Base-by-base conservation (phyloP, 768 basidiomycete species). In the Leucosporidium scottii region DNA sequence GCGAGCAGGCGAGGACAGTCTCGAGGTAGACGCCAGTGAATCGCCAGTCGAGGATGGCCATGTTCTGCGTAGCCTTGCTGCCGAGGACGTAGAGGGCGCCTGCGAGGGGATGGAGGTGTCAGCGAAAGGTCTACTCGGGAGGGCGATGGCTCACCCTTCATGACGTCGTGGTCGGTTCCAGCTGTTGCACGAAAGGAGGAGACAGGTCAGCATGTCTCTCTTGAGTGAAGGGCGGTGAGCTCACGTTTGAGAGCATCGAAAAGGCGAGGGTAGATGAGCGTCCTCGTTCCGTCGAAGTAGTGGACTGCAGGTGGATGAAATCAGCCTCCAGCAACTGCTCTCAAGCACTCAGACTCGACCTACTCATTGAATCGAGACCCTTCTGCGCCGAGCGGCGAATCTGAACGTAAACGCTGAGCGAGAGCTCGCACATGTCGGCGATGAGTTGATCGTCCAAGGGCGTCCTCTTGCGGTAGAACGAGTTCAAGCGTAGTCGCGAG, bases 161-260 rank as follows among this genome's bases (percentile, higher is more conserved):
- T 90, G n/a, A 88, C 83, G 76, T 91, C 90, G 73, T 90, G 89
- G 49, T 93, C 90, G 25, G 82, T 83, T 4, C 87, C 89, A 9
- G 86, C 85, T 59, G 39, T 44, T 44, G 83, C 81, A 7, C 84
- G 83, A 50, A 81, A 77, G 67, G 85, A 84, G n/a, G 88, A 34
- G n/a, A 34, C 34, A 34, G 53, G 79, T 67, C 13, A 87, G 86
- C 25, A 87, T 79, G 48, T 17, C 50, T 31, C 36, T n/a, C 18
- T 9, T 13, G 15, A 18, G 39, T 10, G 17, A n/a, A 21, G 7
- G 31, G 28, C 20, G 21, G 44, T 86, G 81, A 48, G 87, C 82
- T 7, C 87, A 70, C 70, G 69, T 62, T 77, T 72, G 13, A 81
- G 75, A 0, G 79, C 78, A 7, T 78, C 75, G 67, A 81, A 79